Evolutionary conservation across 148 eudicot genomes (phyloP).

Genomic region (Fagopyrum tataricum): DNA sequence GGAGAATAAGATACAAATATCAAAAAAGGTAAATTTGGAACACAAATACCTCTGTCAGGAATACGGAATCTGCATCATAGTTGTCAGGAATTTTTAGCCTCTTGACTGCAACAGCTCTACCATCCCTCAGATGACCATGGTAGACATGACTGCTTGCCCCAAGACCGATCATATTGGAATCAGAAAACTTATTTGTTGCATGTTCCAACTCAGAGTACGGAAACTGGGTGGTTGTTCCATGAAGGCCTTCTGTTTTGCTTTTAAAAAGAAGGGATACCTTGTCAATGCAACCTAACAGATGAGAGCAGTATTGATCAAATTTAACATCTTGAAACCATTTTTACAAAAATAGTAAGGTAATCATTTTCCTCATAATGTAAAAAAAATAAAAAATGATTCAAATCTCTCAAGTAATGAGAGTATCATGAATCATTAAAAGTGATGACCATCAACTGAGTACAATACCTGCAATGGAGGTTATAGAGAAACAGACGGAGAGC

Average conservation of each 20-base stretch:
- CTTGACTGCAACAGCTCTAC: conserved; percentile 71
- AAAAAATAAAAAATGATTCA: neutral
- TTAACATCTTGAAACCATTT: neutral
- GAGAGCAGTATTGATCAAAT: conserved; percentile 2
- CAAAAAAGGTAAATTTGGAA: neutral
- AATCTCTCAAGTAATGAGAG: neutral
- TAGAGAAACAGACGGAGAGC: conserved; percentile 21
- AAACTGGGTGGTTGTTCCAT: conserved; percentile 55
- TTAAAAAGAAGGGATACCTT: conserved; percentile 31
- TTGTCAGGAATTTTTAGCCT: conserved; percentile 50
- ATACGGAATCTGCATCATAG: conserved; percentile 57
- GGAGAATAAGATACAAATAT: neutral
- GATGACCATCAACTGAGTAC: neutral
- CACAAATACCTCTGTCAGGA: conserved; percentile 59
- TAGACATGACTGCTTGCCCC: conserved; percentile 96
- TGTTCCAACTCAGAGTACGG: conserved; percentile 71
- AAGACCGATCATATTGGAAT: conserved; percentile 66
- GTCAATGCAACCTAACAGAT: conserved; percentile 10
- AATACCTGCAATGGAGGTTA: conserved; percentile 39
- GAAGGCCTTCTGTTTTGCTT: conserved; percentile 34
- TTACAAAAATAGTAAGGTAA: neutral
- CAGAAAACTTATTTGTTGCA: conserved; percentile 73
- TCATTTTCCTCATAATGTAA: neutral
- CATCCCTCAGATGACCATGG: conserved; percentile 65
- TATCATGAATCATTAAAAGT: neutral